These are phyloP conservation scores for Fusarium avenaceum DNA, from an alignment of 2,329 filamentous ascomycete species.

Conservation along the genomic window DNA sequence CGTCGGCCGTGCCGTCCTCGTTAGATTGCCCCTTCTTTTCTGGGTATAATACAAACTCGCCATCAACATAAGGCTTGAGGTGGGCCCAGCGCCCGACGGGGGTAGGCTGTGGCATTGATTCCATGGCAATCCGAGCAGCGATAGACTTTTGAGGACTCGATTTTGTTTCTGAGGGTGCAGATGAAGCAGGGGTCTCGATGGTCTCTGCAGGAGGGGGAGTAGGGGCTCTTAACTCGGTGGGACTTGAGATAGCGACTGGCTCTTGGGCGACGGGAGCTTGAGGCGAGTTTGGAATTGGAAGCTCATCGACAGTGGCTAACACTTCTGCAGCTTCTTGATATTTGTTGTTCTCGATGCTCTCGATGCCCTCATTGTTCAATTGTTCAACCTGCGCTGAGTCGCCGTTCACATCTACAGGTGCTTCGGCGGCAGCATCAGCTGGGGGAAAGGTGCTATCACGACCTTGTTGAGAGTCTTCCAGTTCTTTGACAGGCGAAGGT, in stretches of 20 bases:
- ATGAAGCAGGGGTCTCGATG: conserved; percentile 35
- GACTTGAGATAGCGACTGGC: conserved; percentile 32
- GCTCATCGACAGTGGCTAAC: conserved; percentile 7
- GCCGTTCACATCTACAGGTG: conserved; percentile 19
- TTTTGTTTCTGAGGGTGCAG: conserved; percentile 41
- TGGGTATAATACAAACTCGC: conserved; percentile 57
- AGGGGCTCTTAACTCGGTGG: conserved; percentile 35
- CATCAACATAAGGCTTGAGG: conserved; percentile 58
- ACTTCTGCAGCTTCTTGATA: conserved; percentile 16
- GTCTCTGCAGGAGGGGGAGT: conserved; percentile 39
- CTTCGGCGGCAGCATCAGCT: conserved; percentile 4
- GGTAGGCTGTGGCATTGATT: conserved; percentile 48
- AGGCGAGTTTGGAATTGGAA: conserved; percentile 25
- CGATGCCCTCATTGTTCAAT: conserved; percentile 16
- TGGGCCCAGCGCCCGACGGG: conserved; percentile 55
- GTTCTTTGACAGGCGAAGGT: conserved; percentile 15
- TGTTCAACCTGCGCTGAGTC: conserved; percentile 8
- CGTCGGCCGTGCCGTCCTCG: conserved; percentile 52
- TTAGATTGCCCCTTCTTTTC: conserved; percentile 54
- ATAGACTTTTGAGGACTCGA: conserved; percentile 40
- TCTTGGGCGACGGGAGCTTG: conserved; percentile 13
- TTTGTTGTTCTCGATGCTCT: conserved; percentile 17
- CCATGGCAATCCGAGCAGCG: conserved; percentile 24
- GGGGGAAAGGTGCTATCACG: conserved; percentile 6
- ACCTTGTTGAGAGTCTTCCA: conserved; percentile 15